These are phyloP conservation scores for Phytophthora lateralis DNA, from an alignment of 352 stramenopile genomes.

Conservation along the genomic window DNA sequence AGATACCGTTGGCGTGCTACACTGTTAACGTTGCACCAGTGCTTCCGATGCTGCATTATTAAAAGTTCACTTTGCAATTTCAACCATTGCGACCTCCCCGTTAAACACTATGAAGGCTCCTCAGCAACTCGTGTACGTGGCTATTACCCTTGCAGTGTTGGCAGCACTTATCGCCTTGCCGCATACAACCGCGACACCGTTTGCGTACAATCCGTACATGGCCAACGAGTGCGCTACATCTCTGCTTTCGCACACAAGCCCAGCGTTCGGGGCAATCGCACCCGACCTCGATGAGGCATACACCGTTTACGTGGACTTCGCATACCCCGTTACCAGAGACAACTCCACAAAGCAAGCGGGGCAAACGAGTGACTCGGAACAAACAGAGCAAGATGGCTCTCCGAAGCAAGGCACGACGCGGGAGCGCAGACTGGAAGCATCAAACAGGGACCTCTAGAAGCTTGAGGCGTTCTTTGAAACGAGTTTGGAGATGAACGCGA, in stretches of 20 bases:
- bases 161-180: slow-evolving; percentile 1
- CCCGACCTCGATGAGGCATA: slow-evolving; percentile 5
- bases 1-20: neutral
- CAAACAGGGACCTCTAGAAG: slow-evolving; percentile 32
- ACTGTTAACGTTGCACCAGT: neutral
- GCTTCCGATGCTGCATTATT: neutral
- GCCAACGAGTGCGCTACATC: slow-evolving; percentile 22
- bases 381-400: neutral
- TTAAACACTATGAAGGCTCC: slow-evolving; percentile 6
- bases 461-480: slow-evolving; percentile 40
- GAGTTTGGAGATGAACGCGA: slow-evolving; percentile 36
- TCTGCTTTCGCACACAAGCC: slow-evolving; percentile 32
- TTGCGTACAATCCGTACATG: slow-evolving; percentile 42
- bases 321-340: slow-evolving; percentile 26
- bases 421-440: slow-evolving; percentile 24
- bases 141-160: neutral
- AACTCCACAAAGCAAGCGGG: slow-evolving; percentile 20
- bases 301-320: slow-evolving; percentile 22
- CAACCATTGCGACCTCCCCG: neutral
- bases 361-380: neutral
- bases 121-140: slow-evolving; percentile 1
- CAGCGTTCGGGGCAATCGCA: slow-evolving; percentile 32
- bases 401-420: neutral
- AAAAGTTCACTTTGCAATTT: slow-evolving; percentile 13
- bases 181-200: slow-evolving; percentile 21